Conservation (phyloP, 2,329 filamentous ascomycete genomes). For the Pyrenochaeta sp. region DNA sequence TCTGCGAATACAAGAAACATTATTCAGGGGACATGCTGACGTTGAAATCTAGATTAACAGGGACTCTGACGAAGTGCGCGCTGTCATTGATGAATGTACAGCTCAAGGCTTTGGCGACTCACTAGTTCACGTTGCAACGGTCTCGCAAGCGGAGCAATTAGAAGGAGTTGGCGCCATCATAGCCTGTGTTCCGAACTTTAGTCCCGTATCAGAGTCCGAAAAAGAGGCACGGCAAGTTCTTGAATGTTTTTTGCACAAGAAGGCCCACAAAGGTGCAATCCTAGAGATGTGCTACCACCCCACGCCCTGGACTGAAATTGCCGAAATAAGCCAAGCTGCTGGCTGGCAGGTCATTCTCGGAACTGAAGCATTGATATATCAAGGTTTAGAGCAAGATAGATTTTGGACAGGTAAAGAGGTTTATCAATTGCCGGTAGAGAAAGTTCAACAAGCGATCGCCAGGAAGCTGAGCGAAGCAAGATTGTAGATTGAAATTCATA, state of each 20-base stretch:
- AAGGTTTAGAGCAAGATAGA: conserved; percentile 72
- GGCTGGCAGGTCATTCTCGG: conserved; percentile 80
- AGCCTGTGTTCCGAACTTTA: conserved; percentile 78
- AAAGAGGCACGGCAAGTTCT: conserved; percentile 65
- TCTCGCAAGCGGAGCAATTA: conserved; percentile 66
- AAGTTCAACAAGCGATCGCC: conserved; percentile 65
- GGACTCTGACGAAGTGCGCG: conserved; percentile 71
- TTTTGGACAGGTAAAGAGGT: conserved; percentile 71
- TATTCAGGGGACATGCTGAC: neutral
- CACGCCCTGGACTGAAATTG: conserved; percentile 69
- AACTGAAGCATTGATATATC: conserved; percentile 79
- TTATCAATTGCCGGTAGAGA: conserved; percentile 66
- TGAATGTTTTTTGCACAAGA: conserved; percentile 58
- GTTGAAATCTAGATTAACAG: conserved; percentile 64
- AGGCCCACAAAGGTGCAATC: conserved; percentile 69
- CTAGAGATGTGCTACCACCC: conserved; percentile 89
- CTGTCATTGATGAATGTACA: conserved; percentile 71
- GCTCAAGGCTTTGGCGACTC: conserved; percentile 66
- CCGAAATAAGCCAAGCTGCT: conserved; percentile 65
- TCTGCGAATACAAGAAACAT: neutral
- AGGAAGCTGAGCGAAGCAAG: conserved; percentile 37
- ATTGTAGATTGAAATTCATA: conserved; percentile 16
- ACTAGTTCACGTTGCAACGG: conserved; percentile 68
- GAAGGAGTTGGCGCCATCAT: conserved; percentile 73
- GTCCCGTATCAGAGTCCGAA: conserved; percentile 72